Percentiles rank a stretch among this genome's conserved stretches.
Conservation (phyloP, 2,329 filamentous ascomycete species). For the Endocalyx cinctus region DNA sequence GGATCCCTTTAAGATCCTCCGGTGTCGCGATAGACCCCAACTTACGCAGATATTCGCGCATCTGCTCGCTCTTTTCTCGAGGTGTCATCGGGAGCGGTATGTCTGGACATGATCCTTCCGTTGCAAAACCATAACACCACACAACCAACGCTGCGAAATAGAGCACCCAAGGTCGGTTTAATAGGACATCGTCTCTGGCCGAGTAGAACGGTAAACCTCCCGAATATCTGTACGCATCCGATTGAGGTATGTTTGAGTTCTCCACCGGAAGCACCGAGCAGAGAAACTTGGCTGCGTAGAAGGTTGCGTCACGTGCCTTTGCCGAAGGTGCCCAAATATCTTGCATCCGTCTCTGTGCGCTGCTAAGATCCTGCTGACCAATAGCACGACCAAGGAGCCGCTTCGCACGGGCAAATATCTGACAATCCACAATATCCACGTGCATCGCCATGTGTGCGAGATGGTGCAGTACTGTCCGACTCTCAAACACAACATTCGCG, state of each 20-base stretch:
- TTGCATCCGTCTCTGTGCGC: constrained; percentile 77
- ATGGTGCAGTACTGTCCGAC: constrained; percentile 83
- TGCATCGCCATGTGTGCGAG: constrained; percentile 98
- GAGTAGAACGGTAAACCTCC: constrained; percentile 61
- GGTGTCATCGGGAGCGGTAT: constrained; percentile 49
- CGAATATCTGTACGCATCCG: constrained; percentile 32
- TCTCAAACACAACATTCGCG: constrained; percentile 69
- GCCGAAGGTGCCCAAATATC: constrained; percentile 86
- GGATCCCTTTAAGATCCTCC: constrained; percentile 68
- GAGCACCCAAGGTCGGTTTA: constrained; percentile 92
- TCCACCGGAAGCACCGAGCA: constrained; percentile 74
- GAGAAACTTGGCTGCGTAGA: constrained; percentile 86
- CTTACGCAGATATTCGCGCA: constrained; percentile 71
- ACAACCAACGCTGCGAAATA: constrained; percentile 91
- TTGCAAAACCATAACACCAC: constrained; percentile 89
- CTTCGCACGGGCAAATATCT: constrained; percentile 88
- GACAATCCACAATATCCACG: constrained; percentile 94
- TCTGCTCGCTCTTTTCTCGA: constrained; percentile 67
- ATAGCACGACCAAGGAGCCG: constrained; percentile 82
- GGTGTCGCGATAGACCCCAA: constrained; percentile 70
- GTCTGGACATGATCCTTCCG: constrained; percentile 70
- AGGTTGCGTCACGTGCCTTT: constrained; percentile 83
- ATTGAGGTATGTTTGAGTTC: constrained; percentile 32
- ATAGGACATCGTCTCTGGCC: constrained; percentile 79
- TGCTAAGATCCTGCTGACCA: constrained; percentile 73